Percentiles rank a stretch among this genome's conserved stretches.
Evolutionary conservation across 345 rosid genomes (phyloP).

Genomic region (Xanthoceras sorbifolium): DNA sequence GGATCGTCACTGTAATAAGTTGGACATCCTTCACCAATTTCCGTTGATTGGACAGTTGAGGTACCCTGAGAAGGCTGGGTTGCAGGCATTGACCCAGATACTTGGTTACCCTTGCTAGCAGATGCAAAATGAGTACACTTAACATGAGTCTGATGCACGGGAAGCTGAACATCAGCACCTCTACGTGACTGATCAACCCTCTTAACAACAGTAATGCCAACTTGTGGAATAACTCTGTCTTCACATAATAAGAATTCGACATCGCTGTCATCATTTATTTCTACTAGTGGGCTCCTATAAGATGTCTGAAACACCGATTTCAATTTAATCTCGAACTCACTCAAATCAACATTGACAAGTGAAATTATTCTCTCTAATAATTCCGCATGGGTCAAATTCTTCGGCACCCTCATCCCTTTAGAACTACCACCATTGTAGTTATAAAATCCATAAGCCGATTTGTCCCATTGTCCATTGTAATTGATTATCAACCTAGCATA

Average conservation of each 20-base stretch:
- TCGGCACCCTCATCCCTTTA: slow-evolving; percentile 3
- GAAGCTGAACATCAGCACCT: neutral
- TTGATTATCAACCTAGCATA: slow-evolving; percentile 3
- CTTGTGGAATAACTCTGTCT: slow-evolving; percentile 6
- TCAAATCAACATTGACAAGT: neutral
- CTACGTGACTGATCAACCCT: neutral
- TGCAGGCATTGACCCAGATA: neutral
- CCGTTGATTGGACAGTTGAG: neutral
- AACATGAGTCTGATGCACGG: neutral
- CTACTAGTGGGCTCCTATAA: slow-evolving; percentile 7
- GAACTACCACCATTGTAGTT: neutral
- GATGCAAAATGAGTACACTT: neutral
- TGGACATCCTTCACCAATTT: neutral
- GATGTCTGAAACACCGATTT: neutral
- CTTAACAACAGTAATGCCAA: neutral
- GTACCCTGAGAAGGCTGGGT: neutral
- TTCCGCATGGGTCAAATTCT: neutral
- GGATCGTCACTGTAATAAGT: neutral
- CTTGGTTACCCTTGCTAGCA: neutral
- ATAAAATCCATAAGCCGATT: neutral
- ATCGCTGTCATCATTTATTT: neutral
- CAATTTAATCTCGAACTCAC: neutral
- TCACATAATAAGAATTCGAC: slow-evolving; percentile 3
- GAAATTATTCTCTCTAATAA: neutral
- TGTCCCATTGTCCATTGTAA: slow-evolving; percentile 6